A percentile compares a stretch with the other conserved stretches of the same genome.
Evolutionary conservation across 352 stramenopile genomes (phyloP).

Genomic region (Pythium guiyangense): DNA sequence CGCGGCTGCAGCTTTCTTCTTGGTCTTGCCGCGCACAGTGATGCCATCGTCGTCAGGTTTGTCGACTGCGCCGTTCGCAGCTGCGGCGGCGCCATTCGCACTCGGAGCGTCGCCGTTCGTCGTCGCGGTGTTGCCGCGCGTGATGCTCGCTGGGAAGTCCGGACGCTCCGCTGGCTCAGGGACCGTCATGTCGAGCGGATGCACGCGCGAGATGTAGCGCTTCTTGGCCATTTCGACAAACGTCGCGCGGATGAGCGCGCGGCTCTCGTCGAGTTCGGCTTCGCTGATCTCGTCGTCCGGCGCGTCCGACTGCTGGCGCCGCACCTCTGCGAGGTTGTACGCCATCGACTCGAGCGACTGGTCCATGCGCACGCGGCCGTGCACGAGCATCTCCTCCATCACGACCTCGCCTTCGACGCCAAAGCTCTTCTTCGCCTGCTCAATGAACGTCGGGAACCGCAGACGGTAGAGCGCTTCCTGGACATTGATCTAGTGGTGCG

Average conservation of each 20-base stretch:
- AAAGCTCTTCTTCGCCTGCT: conserved; percentile 72
- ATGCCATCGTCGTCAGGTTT: conserved; percentile 53
- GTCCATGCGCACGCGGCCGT: conserved; percentile 79
- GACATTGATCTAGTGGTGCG: conserved; percentile 55
- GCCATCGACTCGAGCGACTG: conserved; percentile 84
- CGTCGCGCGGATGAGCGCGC: conserved; percentile 44
- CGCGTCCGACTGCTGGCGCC: conserved; percentile 23
- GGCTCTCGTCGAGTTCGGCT: conserved; percentile 65
- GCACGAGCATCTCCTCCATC: conserved; percentile 86
- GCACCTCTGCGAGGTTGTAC: conserved; percentile 65
- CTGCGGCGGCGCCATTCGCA: conserved; percentile 4
- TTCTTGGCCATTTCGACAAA: conserved; percentile 90
- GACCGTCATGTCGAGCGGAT: conserved; percentile 77
- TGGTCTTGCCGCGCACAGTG: conserved; percentile 72
- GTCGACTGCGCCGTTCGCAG: conserved; percentile 8
- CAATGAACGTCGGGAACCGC: conserved; percentile 82
- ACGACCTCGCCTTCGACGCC: conserved; percentile 78
- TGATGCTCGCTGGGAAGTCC: conserved; percentile 63
- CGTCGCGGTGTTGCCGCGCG: conserved; percentile 27
- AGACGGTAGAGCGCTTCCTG: conserved; percentile 77
- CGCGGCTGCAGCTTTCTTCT: conserved; percentile 25
- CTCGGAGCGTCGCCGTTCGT: not conserved
- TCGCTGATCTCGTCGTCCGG: conserved; percentile 65
- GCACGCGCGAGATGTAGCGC: conserved; percentile 81
- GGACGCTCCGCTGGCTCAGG: conserved; percentile 49